Conservation (phyloP, 2,329 filamentous ascomycete genomes). For the Phaeophleospora eucalypticola region DNA sequence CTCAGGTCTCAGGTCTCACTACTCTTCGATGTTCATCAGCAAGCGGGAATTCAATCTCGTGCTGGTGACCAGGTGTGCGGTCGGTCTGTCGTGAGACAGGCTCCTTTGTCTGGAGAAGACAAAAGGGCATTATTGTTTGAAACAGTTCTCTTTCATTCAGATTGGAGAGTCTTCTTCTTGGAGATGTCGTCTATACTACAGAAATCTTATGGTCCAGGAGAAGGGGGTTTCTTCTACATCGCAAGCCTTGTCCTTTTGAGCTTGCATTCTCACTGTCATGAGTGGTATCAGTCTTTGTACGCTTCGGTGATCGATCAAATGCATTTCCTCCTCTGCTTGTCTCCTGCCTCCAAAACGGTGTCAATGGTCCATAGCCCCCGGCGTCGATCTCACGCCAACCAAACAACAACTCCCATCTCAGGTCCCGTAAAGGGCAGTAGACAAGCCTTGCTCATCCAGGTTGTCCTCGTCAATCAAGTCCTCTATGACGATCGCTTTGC, state of each 20-base stretch:
- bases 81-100: too few species aligned
- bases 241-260: background rate
- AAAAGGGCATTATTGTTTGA: too few species aligned
- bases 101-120: too few species aligned
- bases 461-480: conserved; percentile 13
- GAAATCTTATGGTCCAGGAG: background rate
- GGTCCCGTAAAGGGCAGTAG: background rate
- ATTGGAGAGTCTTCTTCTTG: background rate
- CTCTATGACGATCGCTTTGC: conserved; percentile 15
- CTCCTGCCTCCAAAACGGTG: too few species aligned
- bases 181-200: background rate
- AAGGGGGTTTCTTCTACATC: background rate
- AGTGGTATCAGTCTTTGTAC: background rate
- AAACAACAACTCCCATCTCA: conserved; percentile 8
- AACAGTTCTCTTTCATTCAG: too few species aligned
- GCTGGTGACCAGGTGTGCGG: too few species aligned
- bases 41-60: too few species aligned
- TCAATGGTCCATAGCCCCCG: too few species aligned
- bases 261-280: background rate
- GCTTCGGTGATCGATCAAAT: too few species aligned
- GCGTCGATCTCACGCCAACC: conserved; percentile 15
- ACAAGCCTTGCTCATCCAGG: conserved; percentile 14
- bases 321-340: too few species aligned
- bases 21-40: too few species aligned
- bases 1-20: too few species aligned